Percentiles rank a stretch among this genome's conserved stretches.
phyloP scores from a whole-genome alignment of 257 asterid species.

The Dorcoceras hygrometricum region DNA sequence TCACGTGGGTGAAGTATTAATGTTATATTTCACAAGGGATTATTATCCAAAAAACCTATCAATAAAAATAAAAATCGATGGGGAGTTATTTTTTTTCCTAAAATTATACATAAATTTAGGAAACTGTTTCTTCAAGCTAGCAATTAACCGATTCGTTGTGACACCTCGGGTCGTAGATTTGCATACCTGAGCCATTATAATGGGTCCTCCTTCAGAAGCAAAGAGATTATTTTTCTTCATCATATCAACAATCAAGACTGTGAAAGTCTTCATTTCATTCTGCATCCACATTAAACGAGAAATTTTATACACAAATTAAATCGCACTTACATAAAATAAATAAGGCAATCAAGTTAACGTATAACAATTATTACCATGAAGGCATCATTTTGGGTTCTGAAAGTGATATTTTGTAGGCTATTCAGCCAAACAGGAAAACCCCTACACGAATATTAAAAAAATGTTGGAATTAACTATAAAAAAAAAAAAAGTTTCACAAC shows the following conservation, averaged over 20 bases:
- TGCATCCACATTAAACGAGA: not conserved
- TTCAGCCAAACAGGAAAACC: slow-evolving; percentile 52
- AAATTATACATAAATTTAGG: no score
- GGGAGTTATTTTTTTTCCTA: no score
- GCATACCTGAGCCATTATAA: slow-evolving; percentile 52
- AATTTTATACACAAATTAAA: not conserved
- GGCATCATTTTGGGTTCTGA: slow-evolving; percentile 36
- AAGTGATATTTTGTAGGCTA: slow-evolving; percentile 28
- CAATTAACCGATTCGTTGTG: no score
- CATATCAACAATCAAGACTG: slow-evolving; percentile 35
- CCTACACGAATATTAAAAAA: slow-evolving; percentile 22
- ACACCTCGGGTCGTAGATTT: not conserved
- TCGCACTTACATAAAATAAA: no score
- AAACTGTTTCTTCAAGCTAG: no score
- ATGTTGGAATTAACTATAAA: no score
- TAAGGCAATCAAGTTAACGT: not conserved
- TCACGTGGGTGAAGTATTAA: no score
- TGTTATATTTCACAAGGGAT: no score
- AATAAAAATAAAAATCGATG: no score
- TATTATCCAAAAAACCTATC: no score
- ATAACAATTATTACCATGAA: slow-evolving; percentile 29
- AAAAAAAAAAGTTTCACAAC: not conserved
- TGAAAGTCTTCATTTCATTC: slow-evolving; percentile 44
- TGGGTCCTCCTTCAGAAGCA: slow-evolving; percentile 50
- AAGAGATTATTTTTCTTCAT: slow-evolving; percentile 38